Evolutionary conservation across 495 filamentous ascomycete genomes (phyloP), one percentile per base, ranked within the genome.

Genomic region (Aspergillus steynii): DNA sequence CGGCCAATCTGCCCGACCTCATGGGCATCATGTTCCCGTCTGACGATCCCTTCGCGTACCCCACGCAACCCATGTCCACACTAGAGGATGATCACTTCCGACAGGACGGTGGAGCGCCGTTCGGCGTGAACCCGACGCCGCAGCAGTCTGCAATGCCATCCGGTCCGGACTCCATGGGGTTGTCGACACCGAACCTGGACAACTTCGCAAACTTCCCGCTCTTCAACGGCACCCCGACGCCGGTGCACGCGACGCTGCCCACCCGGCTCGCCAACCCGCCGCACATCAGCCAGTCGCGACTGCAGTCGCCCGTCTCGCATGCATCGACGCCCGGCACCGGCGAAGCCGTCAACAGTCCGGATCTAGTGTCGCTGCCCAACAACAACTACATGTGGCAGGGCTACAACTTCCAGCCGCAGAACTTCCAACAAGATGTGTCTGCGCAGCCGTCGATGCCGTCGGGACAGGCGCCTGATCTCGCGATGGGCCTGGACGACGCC

Each of bases 11-110:
- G 26, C 83, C 89, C 14, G 90, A 95, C 69, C 81, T 97, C 20
- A 88, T 88, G 71, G 85, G 89, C 10, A 88, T 96, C 74, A 97
- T 97, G 92, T 98, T 97, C 64, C 89, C 93, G 1, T 91, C 93
- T 0, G 83, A 86, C 28, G 93, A 98, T 68, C 91, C 93, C 0
- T 94, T 97, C 60, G 91, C 88, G 0, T 98, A 97, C 71, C 90
- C 93, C 4, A 90, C 88, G 65, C 91, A 93, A 67, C 90, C 92
- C 2, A 84, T 93, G 77, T 88, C 82, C 2, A 86, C 80, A 1
- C 74, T 88, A 50, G 85, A 88, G 62, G 78, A 82, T 59, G 74
- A 72, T 37, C 80, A 82, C 59, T 79, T 81, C 68, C 59, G 69
- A n/a, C 66, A 75, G 29, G 74, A 75, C 47, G 62, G 42, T 6